Evolutionary conservation across 148 eudicot genomes (phyloP), one percentile per base, ranked within the genome.

Genomic region (Simmondsia chinensis): DNA sequence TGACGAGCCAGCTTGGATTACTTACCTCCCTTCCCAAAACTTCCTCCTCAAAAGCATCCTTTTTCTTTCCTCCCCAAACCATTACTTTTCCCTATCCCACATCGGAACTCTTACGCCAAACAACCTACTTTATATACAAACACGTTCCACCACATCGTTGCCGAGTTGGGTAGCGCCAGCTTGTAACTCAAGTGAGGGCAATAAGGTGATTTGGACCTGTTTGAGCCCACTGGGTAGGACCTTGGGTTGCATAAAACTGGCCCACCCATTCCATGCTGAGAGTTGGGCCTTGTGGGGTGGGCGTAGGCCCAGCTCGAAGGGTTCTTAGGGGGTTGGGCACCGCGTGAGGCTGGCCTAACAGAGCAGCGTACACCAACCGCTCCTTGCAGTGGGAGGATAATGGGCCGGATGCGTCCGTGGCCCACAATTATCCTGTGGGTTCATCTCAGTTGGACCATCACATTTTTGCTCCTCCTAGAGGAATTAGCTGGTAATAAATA

Each of bases 131-230:
- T n/a, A n/a, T n/a, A n/a, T n/a, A n/a, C n/a, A n/a, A n/a, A n/a
- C n/a, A n/a, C n/a, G n/a, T n/a, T n/a, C n/a, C n/a, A n/a, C n/a
- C n/a, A n/a, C n/a, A n/a, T n/a, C n/a, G n/a, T n/a, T 25, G 59
- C 48, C 40, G 49, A 54, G 59, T 31, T 54, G 38, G 9, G 59
- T 32, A 3, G 20, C 49, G 40, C 16, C 40, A 54, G 59, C 49
- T 42, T 54, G 59, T 54, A 18, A 54, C 49, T 54, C 48, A 2
- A 31, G 59, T 16, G 48, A 54, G 49, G 59, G 59, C 59, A 54
- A 7, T 11, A 54, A 30, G 20, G 40, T 54, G 40, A 22, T 54
- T 19, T 39, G 22, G 43, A 39, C 32, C 9, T 20, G 9, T 9
- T 12, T 7, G 15, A 21, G 1, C 14, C 23, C 17, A 12, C 31